Base-by-base conservation (phyloP, 75 land plant genomes). In the Sequoia sempervirens region DNA sequence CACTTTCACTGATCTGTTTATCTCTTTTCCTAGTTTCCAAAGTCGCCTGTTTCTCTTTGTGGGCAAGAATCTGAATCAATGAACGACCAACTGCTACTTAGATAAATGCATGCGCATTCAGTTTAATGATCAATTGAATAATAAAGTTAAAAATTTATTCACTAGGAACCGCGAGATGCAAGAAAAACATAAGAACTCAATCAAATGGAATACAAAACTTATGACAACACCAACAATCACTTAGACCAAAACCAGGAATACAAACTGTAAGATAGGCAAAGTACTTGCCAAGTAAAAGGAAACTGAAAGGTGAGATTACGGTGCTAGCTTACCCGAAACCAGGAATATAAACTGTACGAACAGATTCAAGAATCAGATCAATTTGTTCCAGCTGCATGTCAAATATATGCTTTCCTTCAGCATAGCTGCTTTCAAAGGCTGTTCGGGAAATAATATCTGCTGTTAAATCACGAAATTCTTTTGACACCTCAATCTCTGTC, bases 41-140 rank as follows among this genome's bases (percentile, higher is more conserved):
- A 66, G 83, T 58, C 83, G 86, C 2, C 26, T 88, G 84, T 90
- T 88, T 34, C 14, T 41, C 28, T 45, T 84, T 0, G 87, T 91
- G 2, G 93, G 93, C 8, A 91, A 20, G 74, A 87, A 89, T 85
- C 89, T 87, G 40, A 66, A 66, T 26, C 70, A 66, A 66, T 66
- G 26, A 7, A 66, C 6, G 10, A 66, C 10, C n/a, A 66, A 26
- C 4, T n/a, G n/a, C 70, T 28, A 66, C 30, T 26, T 66, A 66
- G 30, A n/a, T n/a, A n/a, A n/a, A n/a, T n/a, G n/a, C n/a, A n/a
- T n/a, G n/a, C n/a, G n/a, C n/a, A n/a, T n/a, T n/a, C n/a, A n/a
- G n/a, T n/a, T n/a, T n/a, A n/a, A n/a, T n/a, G n/a, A n/a, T n/a
- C n/a, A n/a, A n/a, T n/a, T n/a, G n/a, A n/a, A n/a, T n/a, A n/a